Percentiles rank a stretch among this genome's conserved stretches.
phyloP scores from a whole-genome alignment of 169 alveolate genomes.

The Theileria equi region DNA sequence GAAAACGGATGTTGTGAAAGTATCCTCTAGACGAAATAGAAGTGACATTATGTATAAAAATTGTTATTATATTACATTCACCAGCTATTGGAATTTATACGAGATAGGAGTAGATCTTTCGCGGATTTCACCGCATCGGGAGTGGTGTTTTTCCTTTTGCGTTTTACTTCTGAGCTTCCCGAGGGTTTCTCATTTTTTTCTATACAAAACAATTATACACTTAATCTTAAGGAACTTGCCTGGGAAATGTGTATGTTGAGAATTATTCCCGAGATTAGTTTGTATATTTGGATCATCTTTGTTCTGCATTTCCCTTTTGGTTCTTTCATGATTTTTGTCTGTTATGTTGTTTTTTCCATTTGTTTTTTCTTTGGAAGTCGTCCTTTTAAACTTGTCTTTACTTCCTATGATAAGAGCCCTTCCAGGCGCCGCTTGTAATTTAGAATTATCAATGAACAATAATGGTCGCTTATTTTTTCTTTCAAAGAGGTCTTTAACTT shows the following conservation, averaged over 20 bases:
- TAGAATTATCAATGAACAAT: constrained; percentile 43
- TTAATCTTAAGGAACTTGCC: no score
- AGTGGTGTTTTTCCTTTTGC: not conserved
- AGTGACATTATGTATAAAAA: constrained; percentile 21
- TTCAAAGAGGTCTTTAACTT: constrained; percentile 39
- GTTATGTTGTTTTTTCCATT: not conserved
- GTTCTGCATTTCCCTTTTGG: not conserved
- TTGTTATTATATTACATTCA: constrained; percentile 4
- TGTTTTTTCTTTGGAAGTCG: not conserved
- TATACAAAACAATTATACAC: no score
- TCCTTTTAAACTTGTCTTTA: not conserved
- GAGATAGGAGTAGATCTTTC: constrained; percentile 14
- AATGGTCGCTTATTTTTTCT: constrained; percentile 26
- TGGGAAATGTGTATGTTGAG: no score
- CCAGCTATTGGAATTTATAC: not conserved
- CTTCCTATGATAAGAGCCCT: not conserved
- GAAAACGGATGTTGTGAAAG: not conserved
- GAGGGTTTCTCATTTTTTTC: no score
- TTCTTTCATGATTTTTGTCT: not conserved
- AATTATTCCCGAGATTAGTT: no score
- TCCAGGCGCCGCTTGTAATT: constrained; percentile 40
- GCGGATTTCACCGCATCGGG: constrained; percentile 23
- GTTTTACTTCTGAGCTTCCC: constrained; percentile 14
- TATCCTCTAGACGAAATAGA: constrained; percentile 52
- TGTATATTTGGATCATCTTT: no score